These are phyloP conservation scores for Colletotrichum paranaense DNA, from an alignment of 2,329 filamentous ascomycete species.

Conservation along the genomic window DNA sequence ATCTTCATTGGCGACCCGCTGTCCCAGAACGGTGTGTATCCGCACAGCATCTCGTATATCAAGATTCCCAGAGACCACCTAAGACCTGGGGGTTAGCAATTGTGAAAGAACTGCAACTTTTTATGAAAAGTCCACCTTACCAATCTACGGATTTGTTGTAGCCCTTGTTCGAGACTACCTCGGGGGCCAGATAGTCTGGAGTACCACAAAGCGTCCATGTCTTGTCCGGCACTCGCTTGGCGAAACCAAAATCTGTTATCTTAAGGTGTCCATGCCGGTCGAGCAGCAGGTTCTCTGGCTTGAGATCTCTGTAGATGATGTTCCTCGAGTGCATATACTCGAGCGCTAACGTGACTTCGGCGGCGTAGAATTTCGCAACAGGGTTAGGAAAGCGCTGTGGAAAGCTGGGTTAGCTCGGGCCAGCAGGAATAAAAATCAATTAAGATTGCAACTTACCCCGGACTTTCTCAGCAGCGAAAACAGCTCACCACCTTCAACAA, in stretches of 20 bases:
- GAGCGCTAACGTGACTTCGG: conserved; percentile 93
- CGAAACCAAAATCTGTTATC: conserved; percentile 98
- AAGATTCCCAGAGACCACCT: conserved; percentile 99
- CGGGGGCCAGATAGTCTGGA: conserved; percentile 95
- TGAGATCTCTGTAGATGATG: conserved; percentile 98
- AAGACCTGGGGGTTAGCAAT: conserved; percentile 31
- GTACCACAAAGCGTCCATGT: conserved; percentile 99
- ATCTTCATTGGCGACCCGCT: conserved; percentile 98
- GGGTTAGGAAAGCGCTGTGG: conserved; percentile 96
- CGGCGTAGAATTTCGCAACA: conserved; percentile 98
- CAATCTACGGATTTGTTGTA: conserved; percentile 99
- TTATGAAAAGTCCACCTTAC: conserved; percentile 65
- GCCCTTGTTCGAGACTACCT: conserved; percentile 98
- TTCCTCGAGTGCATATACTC: conserved; percentile 95
- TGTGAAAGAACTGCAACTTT: not conserved
- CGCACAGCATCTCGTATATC: conserved; percentile 99
- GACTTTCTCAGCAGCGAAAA: conserved; percentile 97
- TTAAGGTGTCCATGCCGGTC: conserved; percentile 95
- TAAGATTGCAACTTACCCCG: conserved; percentile 66
- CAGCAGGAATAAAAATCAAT: not conserved
- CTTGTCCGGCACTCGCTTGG: conserved; percentile 97
- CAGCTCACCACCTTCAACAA: conserved; percentile 97
- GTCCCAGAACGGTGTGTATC: conserved; percentile 99
- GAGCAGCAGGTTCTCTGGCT: conserved; percentile 92
- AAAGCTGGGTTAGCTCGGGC: conserved; percentile 37